Conservation (phyloP, 768 basidiomycete species). For the Mrakia blollopis region DNA sequence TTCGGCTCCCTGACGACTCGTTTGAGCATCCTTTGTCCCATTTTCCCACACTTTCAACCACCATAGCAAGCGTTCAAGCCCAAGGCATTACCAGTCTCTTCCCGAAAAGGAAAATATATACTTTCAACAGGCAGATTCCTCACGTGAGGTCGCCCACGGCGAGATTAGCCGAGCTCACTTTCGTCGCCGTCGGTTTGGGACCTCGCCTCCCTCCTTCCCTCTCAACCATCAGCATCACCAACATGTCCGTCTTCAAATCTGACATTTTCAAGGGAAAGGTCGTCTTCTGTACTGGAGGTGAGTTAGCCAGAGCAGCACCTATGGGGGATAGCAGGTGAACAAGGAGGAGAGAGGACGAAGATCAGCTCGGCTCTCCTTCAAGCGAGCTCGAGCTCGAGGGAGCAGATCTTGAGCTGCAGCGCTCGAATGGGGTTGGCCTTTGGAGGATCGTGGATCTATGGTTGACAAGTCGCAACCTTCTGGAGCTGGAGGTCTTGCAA, state of each 20-base stretch:
- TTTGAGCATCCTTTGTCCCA: too few relatives aligned
- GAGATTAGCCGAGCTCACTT: too few relatives aligned
- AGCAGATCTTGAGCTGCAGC: too few relatives aligned
- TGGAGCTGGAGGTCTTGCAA: neutral
- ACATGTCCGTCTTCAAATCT: constrained; percentile 54
- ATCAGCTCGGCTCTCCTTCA: neutral
- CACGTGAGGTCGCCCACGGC: too few relatives aligned
- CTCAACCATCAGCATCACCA: neutral
- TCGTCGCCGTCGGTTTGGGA: neutral
- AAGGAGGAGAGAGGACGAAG: neutral
- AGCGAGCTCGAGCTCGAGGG: neutral
- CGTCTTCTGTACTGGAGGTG: constrained; percentile 70
- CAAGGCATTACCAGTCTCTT: too few relatives aligned
- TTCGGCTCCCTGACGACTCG: too few relatives aligned
- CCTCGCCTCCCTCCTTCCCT: neutral
- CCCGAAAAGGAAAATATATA: too few relatives aligned
- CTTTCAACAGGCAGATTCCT: too few relatives aligned
- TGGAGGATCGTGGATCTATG: neutral
- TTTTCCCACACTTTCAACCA: too few relatives aligned
- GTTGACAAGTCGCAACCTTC: neutral
- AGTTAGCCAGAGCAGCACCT: neutral
- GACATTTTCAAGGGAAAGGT: constrained; percentile 89
- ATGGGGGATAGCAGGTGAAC: neutral
- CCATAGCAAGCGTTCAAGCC: too few relatives aligned
- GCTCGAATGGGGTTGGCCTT: too few relatives aligned